These are phyloP conservation scores for Polychytrium aggregatum DNA, from an alignment of 192 early-diverging fungal genomes.

Conservation along the genomic window DNA sequence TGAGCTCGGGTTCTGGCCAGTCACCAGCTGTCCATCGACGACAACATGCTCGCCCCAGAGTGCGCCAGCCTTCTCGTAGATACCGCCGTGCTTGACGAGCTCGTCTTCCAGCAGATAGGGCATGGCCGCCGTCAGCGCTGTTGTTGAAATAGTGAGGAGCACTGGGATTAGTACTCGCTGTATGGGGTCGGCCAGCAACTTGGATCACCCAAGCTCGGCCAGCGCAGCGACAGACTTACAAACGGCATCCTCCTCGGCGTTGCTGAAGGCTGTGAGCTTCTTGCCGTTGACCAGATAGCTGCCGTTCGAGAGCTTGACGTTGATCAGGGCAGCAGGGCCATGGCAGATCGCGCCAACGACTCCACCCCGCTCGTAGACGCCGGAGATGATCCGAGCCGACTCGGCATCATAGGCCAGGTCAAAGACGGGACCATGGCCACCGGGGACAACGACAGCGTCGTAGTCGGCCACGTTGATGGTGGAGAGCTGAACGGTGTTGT, in stretches of 20 bases:
- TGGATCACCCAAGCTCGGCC: too few relatives aligned
- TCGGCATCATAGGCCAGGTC: constrained; percentile 32
- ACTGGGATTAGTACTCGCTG: too few relatives aligned
- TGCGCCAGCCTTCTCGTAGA: constrained; percentile 34
- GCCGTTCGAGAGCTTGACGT: constrained; percentile 48
- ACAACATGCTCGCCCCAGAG: constrained; percentile 31
- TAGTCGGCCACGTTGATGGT: constrained; percentile 24
- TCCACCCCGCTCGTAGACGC: constrained; percentile 34
- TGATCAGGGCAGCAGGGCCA: constrained; percentile 56
- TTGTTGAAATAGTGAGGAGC: too few relatives aligned
- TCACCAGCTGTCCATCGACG: constrained; percentile 56
- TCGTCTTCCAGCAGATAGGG: constrained; percentile 12
- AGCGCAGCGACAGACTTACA: too few relatives aligned
- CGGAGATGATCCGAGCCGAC: constrained; percentile 22
- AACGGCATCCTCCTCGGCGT: constrained; percentile 48
- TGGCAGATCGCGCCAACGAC: constrained; percentile 46
- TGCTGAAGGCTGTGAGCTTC: constrained; percentile 62
- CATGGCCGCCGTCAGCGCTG: constrained; percentile 25
- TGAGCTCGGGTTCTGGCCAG: constrained; percentile 51
- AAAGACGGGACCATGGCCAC: constrained; percentile 49
- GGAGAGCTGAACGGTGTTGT: constrained; percentile 32
- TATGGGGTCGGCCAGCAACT: too few relatives aligned
- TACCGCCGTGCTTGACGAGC: constrained; percentile 32
- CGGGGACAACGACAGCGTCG: constrained; percentile 39
- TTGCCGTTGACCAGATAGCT: constrained; percentile 48